These are phyloP conservation scores for Sphagnurus paluster DNA, from an alignment of 1,284 basidiomycete species.

Conservation along the genomic window DNA sequence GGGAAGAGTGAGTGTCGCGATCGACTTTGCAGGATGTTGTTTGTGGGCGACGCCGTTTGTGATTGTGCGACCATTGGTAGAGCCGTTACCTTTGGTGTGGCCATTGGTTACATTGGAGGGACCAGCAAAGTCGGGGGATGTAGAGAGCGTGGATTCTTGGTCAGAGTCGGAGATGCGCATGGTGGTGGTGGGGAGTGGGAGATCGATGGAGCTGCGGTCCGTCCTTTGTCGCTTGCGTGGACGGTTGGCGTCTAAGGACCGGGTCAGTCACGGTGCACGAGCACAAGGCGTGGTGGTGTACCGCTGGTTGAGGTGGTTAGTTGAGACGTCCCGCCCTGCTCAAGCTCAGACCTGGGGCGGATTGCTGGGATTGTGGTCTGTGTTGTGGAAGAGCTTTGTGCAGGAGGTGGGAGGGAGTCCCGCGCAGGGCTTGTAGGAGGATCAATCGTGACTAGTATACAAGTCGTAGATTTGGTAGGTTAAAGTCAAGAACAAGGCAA, in stretches of 20 bases:
- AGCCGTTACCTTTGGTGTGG: conserved; percentile 42
- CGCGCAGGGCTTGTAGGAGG: conserved; percentile 57
- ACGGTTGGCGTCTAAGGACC: conserved; percentile 50
- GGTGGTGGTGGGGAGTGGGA: conserved; percentile 25
- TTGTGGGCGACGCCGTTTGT: conserved; percentile 40
- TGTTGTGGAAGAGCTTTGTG: conserved; percentile 29
- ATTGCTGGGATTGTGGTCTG: conserved; percentile 57
- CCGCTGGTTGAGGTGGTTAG: conserved; percentile 28
- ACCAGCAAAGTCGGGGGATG: conserved; percentile 52
- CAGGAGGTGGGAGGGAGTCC: conserved; percentile 52
- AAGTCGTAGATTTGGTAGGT: conserved; percentile 17
- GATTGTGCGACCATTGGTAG: conserved; percentile 30
- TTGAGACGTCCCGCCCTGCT: conserved; percentile 38
- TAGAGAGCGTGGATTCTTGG: conserved; percentile 49
- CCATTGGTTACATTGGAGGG: conserved; percentile 57
- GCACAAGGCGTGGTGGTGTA: conserved; percentile 22
- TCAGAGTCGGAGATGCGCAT: conserved; percentile 64
- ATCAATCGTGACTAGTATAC: conserved; percentile 63
- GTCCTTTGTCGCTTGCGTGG: conserved; percentile 72
- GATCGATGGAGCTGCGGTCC: conserved; percentile 36
- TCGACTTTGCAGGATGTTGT: conserved; percentile 39
- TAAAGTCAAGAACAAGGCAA: conserved; percentile 23
- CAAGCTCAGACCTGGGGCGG: conserved; percentile 62
- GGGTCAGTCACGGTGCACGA: conserved; percentile 26
- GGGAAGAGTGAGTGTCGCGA: conserved; percentile 63